Evolutionary conservation across 768 basidiomycete species (phyloP), one percentile per base, ranked within the genome.

Genomic region (Candolleomyces eurysporus): DNA sequence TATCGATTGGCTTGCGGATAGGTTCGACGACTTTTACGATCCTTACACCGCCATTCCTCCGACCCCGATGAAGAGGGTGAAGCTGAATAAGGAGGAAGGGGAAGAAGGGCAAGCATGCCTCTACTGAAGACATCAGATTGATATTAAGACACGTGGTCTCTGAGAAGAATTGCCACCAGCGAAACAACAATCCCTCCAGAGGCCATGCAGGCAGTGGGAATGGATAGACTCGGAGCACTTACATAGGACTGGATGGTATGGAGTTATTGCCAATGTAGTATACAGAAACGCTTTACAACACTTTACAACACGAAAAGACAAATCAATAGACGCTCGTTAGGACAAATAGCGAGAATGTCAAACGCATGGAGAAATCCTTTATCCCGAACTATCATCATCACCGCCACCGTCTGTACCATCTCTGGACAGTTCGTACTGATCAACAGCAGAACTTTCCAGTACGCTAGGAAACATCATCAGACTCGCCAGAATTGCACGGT

Each of bases 401-500:
- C 53, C 53, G 51, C 40, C 53, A 42, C 40, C 53, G 17, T 31
- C 8, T 9, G 26, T 19, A 19, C 53, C 53, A 19, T 36, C 53
- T 42, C 53, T 55, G n/a, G 53, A 55, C 39, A 31, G 13, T 19
- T 42, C 53, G 64, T 83, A 80, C 70, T 86, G 81, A 71, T 86
- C 82, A 19, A 79, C 76, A 31, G 63, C 67, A 30, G 84, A 82
- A 55, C 77, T 72, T 63, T 76, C 68, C 26, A 88, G 73, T 55
- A 87, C 69, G 66, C 87, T 89, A 59, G 36, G 58, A 45, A 61
- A 58, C 58, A 30, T 26, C 26, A 54, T 21, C 8, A 60, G 22
- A 31, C 48, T 13, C 55, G 5, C 40, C 26, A 51, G 16, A n/a
- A 43, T 32, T 22, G 22, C 14, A 53, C 8, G 9, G 30, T 30